Conservation (phyloP, 495 filamentous ascomycete genomes). For the Aspergillus bertholletiae region DNA sequence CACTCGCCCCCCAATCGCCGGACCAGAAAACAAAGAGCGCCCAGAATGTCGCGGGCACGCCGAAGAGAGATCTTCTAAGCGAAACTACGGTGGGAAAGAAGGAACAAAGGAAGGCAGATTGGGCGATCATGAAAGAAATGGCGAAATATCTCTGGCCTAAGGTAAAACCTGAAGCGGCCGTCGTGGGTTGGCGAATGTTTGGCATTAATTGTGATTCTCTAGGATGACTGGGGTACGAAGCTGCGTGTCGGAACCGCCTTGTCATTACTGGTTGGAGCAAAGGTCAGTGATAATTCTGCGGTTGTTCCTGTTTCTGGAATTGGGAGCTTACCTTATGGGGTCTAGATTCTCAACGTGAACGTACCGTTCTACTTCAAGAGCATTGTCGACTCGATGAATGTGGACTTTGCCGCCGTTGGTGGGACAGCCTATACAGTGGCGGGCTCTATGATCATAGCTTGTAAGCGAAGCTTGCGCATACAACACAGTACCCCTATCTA, state of each 20-base stretch:
- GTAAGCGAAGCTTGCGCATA: slow-evolving; percentile 34
- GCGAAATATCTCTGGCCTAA: slow-evolving; percentile 96
- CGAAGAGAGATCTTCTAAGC: slow-evolving; percentile 51
- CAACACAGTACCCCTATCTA: not conserved
- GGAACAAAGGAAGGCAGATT: slow-evolving; percentile 93
- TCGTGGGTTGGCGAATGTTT: not conserved
- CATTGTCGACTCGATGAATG: slow-evolving; percentile 96
- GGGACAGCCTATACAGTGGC: slow-evolving; percentile 86
- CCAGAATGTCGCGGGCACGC: slow-evolving; percentile 27
- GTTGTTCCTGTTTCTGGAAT: not conserved
- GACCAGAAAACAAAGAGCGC: slow-evolving; percentile 20
- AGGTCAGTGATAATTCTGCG: slow-evolving; percentile 44
- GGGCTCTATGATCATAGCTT: slow-evolving; percentile 86
- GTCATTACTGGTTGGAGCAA: slow-evolving; percentile 79
- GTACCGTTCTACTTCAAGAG: slow-evolving; percentile 98
- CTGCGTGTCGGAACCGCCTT: slow-evolving; percentile 79
- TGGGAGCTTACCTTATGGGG: slow-evolving; percentile 13
- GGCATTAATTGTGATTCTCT: slow-evolving; percentile 13
- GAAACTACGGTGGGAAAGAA: slow-evolving; percentile 59
- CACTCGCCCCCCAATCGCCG: slow-evolving; percentile 17
- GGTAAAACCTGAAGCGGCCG: slow-evolving; percentile 31
- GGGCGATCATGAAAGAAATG: slow-evolving; percentile 99
- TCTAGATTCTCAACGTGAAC: slow-evolving; percentile 88
- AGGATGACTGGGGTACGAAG: slow-evolving; percentile 77
- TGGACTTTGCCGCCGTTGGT: slow-evolving; percentile 78